These are phyloP conservation scores for Colletotrichum noveboracense DNA, from an alignment of 2,329 filamentous ascomycete genomes.

Conservation along the genomic window DNA sequence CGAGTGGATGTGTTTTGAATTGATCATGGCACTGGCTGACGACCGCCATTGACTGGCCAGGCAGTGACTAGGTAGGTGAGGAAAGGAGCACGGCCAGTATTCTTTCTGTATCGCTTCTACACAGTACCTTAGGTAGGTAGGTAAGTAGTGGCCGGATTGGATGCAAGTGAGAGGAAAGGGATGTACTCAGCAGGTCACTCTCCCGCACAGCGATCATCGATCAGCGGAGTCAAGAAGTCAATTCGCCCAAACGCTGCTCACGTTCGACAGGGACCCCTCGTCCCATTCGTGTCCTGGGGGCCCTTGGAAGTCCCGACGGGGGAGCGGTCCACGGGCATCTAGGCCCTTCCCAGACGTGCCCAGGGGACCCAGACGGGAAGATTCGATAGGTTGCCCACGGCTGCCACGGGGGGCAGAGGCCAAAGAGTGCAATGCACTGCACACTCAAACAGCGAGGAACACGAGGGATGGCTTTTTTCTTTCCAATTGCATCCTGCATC, in stretches of 20 bases:
- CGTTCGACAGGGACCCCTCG: slow-evolving; percentile 1
- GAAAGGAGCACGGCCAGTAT: neutral
- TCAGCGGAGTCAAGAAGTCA: slow-evolving; percentile 12
- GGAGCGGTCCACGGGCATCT: slow-evolving; percentile 9
- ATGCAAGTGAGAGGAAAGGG: neutral
- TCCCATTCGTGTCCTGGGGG: neutral
- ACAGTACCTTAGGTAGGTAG: too few relatives aligned
- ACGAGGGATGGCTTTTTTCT: neutral
- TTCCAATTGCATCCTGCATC: neutral
- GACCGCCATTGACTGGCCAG: neutral
- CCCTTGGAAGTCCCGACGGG: slow-evolving; percentile 5
- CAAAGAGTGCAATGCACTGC: neutral
- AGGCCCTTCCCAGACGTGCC: neutral
- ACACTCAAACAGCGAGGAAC: neutral
- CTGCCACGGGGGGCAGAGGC: neutral
- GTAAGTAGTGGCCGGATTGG: neutral
- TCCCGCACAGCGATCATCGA: slow-evolving; percentile 8
- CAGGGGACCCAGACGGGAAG: neutral
- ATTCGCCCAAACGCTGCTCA: slow-evolving; percentile 1
- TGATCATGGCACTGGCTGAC: neutral
- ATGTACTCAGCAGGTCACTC: neutral
- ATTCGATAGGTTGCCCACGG: neutral
- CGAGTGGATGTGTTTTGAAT: neutral
- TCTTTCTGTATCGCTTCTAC: neutral
- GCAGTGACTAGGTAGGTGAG: neutral